Evolutionary conservation across 2,329 filamentous ascomycete genomes (phyloP).

Genomic region (Botrytis sinoallii): DNA sequence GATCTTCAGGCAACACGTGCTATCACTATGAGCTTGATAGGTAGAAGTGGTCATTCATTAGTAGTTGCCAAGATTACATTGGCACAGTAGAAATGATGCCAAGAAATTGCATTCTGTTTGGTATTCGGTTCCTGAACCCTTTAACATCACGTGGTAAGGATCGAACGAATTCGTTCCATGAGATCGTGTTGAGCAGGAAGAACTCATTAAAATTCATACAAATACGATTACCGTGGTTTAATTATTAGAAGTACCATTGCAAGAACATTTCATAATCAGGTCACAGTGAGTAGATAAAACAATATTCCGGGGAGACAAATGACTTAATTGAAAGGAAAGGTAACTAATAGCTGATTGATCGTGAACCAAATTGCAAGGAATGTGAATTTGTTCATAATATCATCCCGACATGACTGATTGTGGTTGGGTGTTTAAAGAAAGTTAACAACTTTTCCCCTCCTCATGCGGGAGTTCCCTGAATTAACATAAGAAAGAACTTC

Average conservation of each 20-base stretch:
- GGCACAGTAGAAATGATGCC: background rate
- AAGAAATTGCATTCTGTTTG: background rate
- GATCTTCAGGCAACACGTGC: background rate
- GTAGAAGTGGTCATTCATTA: background rate
- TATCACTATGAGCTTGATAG: background rate
- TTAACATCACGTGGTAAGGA: background rate
- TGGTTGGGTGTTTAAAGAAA: background rate
- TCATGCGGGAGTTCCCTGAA: constrained; percentile 1
- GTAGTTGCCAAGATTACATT: background rate
- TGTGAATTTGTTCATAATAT: background rate
- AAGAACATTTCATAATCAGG: background rate
- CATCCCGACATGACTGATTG: background rate
- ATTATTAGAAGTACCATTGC: background rate
- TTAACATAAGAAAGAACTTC: background rate
- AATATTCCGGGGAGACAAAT: background rate
- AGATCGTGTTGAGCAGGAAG: too few relatives aligned
- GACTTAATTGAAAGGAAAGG: background rate
- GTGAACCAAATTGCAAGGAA: background rate
- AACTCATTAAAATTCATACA: background rate
- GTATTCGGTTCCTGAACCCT: background rate
- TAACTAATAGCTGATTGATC: background rate
- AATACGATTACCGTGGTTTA: background rate
- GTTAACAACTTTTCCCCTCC: background rate
- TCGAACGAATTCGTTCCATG: too few relatives aligned
- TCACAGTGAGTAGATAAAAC: too few relatives aligned